Evolutionary conservation across 106 monocot species (phyloP).

Genomic region (Apostasia shenzhenica): DNA sequence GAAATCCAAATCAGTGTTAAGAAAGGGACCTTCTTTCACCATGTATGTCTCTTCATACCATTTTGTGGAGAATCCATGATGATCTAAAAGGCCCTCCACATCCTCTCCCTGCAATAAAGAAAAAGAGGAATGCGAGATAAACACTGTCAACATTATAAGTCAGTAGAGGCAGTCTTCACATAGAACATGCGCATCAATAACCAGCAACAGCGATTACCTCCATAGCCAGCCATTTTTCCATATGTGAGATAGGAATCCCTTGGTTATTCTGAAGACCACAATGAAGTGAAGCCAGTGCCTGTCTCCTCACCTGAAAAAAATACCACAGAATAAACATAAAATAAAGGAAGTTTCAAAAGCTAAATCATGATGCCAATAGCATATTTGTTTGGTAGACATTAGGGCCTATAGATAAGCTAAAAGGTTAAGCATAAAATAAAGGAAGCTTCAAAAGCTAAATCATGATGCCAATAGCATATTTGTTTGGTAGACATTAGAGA

Average conservation of each 20-base stretch:
- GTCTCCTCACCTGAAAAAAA: slow-evolving; percentile 63
- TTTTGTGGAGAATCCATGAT: slow-evolving; percentile 68
- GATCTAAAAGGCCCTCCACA: slow-evolving; percentile 61
- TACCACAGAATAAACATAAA: neutral
- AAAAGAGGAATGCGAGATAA: slow-evolving; percentile 1
- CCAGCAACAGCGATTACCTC: slow-evolving; percentile 47
- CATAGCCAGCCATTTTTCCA: slow-evolving; percentile 80
- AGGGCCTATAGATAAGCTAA: neutral
- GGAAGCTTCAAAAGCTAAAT: neutral
- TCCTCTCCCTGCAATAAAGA: slow-evolving; percentile 60
- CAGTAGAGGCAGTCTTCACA: neutral
- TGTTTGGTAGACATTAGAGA: too few species aligned
- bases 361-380: neutral
- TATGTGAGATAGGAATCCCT: slow-evolving; percentile 75
- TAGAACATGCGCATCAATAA: too few species aligned
- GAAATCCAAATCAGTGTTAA: slow-evolving; percentile 59
- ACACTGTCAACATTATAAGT: neutral
- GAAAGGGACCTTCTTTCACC: slow-evolving; percentile 87
- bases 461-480: neutral
- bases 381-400: too few species aligned
- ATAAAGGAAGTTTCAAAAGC: neutral
- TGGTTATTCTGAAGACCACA: slow-evolving; percentile 84
- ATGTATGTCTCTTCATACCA: slow-evolving; percentile 73
- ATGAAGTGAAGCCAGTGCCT: slow-evolving; percentile 85
- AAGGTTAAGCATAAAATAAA: neutral